Percentiles rank a stretch among this genome's conserved stretches.
These are phyloP conservation scores for Quercus glauca DNA, from an alignment of 306 rosid species.

Conservation along the genomic window DNA sequence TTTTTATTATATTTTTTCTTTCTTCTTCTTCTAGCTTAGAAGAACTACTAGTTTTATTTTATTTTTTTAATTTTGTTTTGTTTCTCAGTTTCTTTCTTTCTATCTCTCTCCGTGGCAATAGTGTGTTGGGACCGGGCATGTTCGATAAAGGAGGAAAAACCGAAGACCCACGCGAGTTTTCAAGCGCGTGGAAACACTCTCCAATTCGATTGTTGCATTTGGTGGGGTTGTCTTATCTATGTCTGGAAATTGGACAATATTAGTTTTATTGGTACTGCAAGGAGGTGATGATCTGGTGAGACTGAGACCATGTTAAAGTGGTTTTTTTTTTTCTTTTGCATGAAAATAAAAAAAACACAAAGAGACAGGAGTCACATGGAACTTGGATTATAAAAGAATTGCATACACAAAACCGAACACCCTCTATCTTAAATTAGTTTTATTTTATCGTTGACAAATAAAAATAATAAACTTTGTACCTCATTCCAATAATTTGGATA, in stretches of 20 bases:
- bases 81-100: neutral
- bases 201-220: constrained; percentile 15
- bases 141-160: constrained; percentile 25
- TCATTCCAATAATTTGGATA: too few species aligned
- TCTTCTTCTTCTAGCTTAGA: neutral
- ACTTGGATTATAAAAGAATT: too few species aligned
- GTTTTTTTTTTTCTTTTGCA: neutral
- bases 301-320: constrained; percentile 4
- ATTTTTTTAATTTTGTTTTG: neutral
- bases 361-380: constrained; percentile 41
- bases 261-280: neutral
- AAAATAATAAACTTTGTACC: too few species aligned
- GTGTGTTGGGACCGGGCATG: constrained; percentile 26
- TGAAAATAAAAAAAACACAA: constrained; percentile 5
- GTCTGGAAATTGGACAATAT: neutral
- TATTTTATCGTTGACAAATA: too few species aligned
- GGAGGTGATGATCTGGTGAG: constrained; percentile 24
- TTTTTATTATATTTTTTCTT: neutral
- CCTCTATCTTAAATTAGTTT: too few species aligned
- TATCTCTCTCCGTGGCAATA: constrained; percentile 15
- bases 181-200: constrained; percentile 12
- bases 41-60: neutral
- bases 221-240: neutral
- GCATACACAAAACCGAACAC: too few species aligned
- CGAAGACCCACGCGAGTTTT: constrained; percentile 23